A percentile compares a stretch with the other conserved stretches of the same genome.
Conservation (phyloP, 805 yeast genomes). For the Saturnispora zaruensis region DNA sequence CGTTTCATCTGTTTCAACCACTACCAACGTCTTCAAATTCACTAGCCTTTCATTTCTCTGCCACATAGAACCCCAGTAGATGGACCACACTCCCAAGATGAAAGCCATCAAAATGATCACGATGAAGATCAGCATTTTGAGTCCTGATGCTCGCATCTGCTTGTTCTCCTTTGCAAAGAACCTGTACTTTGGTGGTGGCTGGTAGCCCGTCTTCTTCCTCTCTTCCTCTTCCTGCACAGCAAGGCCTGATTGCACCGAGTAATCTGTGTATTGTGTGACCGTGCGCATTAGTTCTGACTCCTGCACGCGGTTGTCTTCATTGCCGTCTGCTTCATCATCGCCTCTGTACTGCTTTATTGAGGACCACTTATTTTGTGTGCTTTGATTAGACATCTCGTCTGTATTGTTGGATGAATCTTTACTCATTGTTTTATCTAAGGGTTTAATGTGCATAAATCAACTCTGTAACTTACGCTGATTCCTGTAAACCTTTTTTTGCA, state of each 20-base stretch:
- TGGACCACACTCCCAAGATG: slow-evolving; percentile 34
- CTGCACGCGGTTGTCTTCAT: not conserved
- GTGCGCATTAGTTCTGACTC: slow-evolving; percentile 14
- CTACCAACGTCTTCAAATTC: slow-evolving; percentile 33
- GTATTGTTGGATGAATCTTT: not conserved
- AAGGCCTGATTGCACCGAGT: slow-evolving; percentile 10
- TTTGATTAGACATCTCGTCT: not conserved
- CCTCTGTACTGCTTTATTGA: not conserved
- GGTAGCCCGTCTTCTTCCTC: not conserved
- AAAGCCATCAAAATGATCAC: slow-evolving; percentile 27
- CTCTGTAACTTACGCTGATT: too few relatives aligned
- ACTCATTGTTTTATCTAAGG: not conserved
- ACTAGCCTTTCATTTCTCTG: slow-evolving; percentile 24
- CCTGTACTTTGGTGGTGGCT: slow-evolving; percentile 9
- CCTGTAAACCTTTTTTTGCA: too few relatives aligned
- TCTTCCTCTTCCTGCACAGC: slow-evolving; percentile 1
- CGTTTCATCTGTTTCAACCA: slow-evolving; percentile 28
- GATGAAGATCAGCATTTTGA: slow-evolving; percentile 13
- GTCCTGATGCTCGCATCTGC: slow-evolving; percentile 10
- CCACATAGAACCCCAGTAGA: slow-evolving; percentile 43
- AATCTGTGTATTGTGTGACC: slow-evolving; percentile 20
- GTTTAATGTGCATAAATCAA: too few relatives aligned
- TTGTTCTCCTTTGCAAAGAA: slow-evolving; percentile 16
- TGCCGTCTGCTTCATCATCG: not conserved
- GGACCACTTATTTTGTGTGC: not conserved